Percentiles rank a stretch among this genome's conserved stretches.
phyloP scores from a whole-genome alignment of 208 protist species.

The Leishmania tropica region DNA sequence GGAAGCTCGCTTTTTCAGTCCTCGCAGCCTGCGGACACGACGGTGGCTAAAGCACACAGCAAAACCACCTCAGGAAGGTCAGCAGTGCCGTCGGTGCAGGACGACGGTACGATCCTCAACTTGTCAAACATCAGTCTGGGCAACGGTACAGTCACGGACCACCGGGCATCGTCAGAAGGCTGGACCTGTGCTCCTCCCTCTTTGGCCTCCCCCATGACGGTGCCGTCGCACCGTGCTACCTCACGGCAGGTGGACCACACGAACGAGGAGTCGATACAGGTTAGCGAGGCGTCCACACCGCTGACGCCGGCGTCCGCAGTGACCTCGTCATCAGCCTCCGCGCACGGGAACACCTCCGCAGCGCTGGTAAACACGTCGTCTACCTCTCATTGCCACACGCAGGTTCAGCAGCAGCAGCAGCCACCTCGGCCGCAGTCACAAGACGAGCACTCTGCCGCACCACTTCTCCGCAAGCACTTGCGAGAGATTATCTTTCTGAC shows the following conservation, averaged over 20 bases:
- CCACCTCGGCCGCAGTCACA: not conserved
- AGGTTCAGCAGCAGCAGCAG: constrained; percentile 1
- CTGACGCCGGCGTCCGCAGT: not conserved
- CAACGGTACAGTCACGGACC: not conserved
- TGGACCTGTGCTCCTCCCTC: not conserved
- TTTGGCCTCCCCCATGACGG: not conserved
- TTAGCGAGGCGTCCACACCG: constrained; percentile 7
- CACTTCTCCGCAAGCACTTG: constrained; percentile 45
- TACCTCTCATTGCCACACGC: not conserved
- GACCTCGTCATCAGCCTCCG: not conserved
- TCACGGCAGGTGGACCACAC: not conserved
- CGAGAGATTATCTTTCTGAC: constrained; percentile 82
- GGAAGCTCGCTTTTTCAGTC: constrained; percentile 26
- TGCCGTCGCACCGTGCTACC: not conserved
- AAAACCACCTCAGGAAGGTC: not conserved
- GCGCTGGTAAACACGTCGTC: constrained; percentile 1
- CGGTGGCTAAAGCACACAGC: not conserved
- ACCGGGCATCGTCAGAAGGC: not conserved
- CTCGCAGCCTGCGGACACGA: not conserved
- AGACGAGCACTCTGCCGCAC: constrained; percentile 12
- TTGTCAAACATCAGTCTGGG: constrained; percentile 7
- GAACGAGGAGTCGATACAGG: constrained; percentile 14
- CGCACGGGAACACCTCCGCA: not conserved
- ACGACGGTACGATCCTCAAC: constrained; percentile 4
- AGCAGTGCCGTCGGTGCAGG: not conserved